phyloP scores from a whole-genome alignment of 805 yeast species.

The Scheffersomyces ergatensis region DNA sequence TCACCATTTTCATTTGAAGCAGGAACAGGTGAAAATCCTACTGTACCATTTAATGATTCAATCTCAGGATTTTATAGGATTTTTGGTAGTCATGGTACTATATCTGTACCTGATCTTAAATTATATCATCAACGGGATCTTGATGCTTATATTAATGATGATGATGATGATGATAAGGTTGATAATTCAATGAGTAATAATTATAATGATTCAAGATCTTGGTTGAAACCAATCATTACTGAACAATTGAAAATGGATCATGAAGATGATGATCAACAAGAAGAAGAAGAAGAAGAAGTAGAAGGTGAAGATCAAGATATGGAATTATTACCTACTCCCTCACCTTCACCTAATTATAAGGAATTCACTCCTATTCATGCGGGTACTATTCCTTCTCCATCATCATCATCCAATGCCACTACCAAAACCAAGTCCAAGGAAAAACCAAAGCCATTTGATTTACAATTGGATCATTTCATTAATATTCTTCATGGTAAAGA shows the following conservation, averaged over 20 bases:
- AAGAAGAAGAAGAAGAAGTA: constrained; percentile 2
- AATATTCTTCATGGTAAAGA: constrained; percentile 29
- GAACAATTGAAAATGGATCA: constrained; percentile 17
- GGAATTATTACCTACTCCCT: constrained; percentile 19
- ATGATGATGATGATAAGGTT: not conserved
- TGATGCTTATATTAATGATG: constrained; percentile 11
- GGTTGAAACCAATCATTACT: constrained; percentile 25
- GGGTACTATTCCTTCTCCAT: not conserved
- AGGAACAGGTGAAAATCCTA: constrained; percentile 45
- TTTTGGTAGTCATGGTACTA: constrained; percentile 38
- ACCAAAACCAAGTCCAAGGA: not conserved
- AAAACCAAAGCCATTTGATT: constrained; percentile 32
- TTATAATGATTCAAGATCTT: constrained; percentile 13
- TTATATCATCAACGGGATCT: constrained; percentile 29
- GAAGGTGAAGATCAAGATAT: constrained; percentile 9
- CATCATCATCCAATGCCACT: not conserved
- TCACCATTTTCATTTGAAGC: constrained; percentile 41
- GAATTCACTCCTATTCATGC: constrained; percentile 16
- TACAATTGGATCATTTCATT: constrained; percentile 38
- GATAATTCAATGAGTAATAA: constrained; percentile 4
- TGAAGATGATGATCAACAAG: constrained; percentile 6
- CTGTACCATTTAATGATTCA: constrained; percentile 27
- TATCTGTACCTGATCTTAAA: constrained; percentile 40
- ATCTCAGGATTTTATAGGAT: constrained; percentile 36
- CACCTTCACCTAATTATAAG: constrained; percentile 26